phyloP scores from a whole-genome alignment of 1,139 yeast species.

The Suhomyces chickasaworum region DNA sequence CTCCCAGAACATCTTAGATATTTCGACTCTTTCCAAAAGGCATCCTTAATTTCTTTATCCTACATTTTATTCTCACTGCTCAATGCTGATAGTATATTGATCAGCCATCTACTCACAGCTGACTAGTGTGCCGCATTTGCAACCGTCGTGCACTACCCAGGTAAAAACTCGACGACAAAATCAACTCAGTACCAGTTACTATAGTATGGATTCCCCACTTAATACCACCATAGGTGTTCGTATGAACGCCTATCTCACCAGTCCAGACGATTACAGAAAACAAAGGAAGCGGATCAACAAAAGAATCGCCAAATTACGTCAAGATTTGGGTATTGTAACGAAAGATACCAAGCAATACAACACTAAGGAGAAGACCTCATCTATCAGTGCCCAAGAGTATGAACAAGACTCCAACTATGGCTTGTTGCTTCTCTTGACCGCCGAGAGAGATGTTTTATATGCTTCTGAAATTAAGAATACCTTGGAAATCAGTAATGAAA shows the following conservation, averaged over 20 bases:
- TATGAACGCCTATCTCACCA: slow-evolving; percentile 49
- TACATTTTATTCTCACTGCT: no score
- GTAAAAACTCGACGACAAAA: slow-evolving; percentile 5
- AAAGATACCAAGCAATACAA: slow-evolving; percentile 59
- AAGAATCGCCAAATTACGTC: slow-evolving; percentile 57
- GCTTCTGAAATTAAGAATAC: slow-evolving; percentile 65
- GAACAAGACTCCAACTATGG: slow-evolving; percentile 49
- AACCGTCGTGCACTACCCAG: slow-evolving; percentile 8
- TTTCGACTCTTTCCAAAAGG: no score
- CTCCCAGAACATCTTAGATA: no score
- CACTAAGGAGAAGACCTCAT: slow-evolving; percentile 44
- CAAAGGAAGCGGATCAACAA: slow-evolving; percentile 50
- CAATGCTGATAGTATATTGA: background rate
- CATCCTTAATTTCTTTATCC: no score
- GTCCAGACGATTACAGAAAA: slow-evolving; percentile 53
- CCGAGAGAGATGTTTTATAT: slow-evolving; percentile 70
- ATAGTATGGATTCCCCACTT: slow-evolving; percentile 37
- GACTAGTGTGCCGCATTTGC: slow-evolving; percentile 2
- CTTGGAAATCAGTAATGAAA: slow-evolving; percentile 54
- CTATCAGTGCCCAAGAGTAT: slow-evolving; percentile 50
- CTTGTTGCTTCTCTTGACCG: slow-evolving; percentile 50
- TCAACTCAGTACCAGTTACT: slow-evolving; percentile 1
- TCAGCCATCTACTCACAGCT: background rate
- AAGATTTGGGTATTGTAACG: slow-evolving; percentile 55
- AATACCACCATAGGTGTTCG: slow-evolving; percentile 50